phyloP scores from a whole-genome alignment of 345 rosid species.

The Salix brachista region DNA sequence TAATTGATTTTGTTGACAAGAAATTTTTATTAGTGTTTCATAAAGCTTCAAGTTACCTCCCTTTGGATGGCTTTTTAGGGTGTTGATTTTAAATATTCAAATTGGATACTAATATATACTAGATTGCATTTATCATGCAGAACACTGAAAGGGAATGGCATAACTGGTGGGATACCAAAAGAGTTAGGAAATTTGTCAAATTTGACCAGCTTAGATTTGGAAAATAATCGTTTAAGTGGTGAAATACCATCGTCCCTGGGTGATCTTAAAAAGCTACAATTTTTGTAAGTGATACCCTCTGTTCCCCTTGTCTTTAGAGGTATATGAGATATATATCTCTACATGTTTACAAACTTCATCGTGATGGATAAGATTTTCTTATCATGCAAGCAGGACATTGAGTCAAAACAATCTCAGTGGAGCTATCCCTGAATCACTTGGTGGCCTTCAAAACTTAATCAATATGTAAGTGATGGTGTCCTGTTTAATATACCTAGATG shows the following conservation, averaged over 20 bases:
- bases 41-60: background rate
- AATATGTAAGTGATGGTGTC: constrained; percentile 56
- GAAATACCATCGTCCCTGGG: constrained; percentile 79
- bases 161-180: constrained; percentile 77
- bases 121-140: constrained; percentile 39
- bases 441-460: constrained; percentile 56
- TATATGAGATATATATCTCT: constrained; percentile 5
- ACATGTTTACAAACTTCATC: background rate
- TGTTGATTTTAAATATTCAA: background rate
- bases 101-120: background rate
- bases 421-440: constrained; percentile 65
- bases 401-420: constrained; percentile 85
- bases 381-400: constrained; percentile 55
- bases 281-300: constrained; percentile 61
- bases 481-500: background rate
- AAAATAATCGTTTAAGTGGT: constrained; percentile 70
- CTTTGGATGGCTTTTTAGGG: background rate
- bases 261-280: constrained; percentile 78
- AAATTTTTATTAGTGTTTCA: background rate
- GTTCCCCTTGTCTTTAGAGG: background rate
- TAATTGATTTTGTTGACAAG: background rate
- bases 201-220: constrained; percentile 85
- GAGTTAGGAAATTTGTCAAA: constrained; percentile 80
- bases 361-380: constrained; percentile 1
- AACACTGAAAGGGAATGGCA: constrained; percentile 85